Conservation (phyloP, 2,329 filamentous ascomycete genomes). For the Leptodontidium sp. region DNA sequence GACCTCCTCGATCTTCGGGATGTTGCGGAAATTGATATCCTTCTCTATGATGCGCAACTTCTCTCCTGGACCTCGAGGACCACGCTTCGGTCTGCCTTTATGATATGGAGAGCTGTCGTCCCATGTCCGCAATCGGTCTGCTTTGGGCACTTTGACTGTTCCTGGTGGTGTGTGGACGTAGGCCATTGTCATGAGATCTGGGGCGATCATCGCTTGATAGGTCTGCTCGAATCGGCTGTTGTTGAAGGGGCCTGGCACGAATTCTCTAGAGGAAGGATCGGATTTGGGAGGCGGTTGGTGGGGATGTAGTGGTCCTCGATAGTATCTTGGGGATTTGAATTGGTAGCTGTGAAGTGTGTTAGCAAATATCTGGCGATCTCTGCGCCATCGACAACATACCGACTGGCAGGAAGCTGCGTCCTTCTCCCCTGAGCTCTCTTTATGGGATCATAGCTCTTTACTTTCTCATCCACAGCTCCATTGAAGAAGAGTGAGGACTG, state of each 20-base stretch:
- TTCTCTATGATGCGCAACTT: constrained; percentile 75
- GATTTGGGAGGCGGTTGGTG: constrained; percentile 88
- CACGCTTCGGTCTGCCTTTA: constrained; percentile 86
- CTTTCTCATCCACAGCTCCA: constrained; percentile 47
- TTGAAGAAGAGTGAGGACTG: constrained; percentile 52
- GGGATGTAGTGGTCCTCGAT: constrained; percentile 91
- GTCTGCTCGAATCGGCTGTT: constrained; percentile 89
- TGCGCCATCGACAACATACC: constrained; percentile 44
- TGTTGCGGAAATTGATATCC: constrained; percentile 80
- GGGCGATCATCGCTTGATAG: constrained; percentile 83
- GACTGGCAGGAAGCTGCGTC: constrained; percentile 50
- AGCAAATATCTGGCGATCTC: background rate
- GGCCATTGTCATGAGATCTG: constrained; percentile 87
- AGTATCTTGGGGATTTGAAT: constrained; percentile 92
- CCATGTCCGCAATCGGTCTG: constrained; percentile 82
- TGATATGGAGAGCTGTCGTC: constrained; percentile 92
- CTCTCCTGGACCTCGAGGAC: constrained; percentile 77
- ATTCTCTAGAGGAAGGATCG: constrained; percentile 87
- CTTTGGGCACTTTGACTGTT: constrained; percentile 62
- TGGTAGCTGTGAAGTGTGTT: constrained; percentile 73
- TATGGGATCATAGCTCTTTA: constrained; percentile 57
- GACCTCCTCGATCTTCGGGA: constrained; percentile 82
- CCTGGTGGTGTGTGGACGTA: constrained; percentile 89
- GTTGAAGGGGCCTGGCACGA: constrained; percentile 90
- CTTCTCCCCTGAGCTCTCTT: constrained; percentile 52